A percentile compares a stretch with the other conserved stretches of the same genome.
phyloP scores from a whole-genome alignment of 805 yeast genomes.

The Wickerhamomyces mucosus region DNA sequence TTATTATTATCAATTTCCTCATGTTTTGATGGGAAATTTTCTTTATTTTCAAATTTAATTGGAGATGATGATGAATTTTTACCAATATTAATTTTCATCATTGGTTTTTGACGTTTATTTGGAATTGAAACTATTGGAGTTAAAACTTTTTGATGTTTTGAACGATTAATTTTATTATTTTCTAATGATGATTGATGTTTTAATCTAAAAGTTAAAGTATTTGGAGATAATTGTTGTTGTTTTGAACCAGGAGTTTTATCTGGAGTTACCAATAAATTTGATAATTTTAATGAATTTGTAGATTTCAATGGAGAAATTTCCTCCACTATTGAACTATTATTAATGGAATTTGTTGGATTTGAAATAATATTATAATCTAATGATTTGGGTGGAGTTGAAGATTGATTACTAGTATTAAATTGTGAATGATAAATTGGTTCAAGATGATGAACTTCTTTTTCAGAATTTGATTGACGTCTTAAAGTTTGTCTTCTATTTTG shows the following conservation, averaged over 20 bases:
- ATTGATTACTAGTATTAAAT: not conserved
- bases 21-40: conserved; percentile 6
- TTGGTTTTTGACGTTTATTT: conserved; percentile 12
- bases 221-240: conserved; percentile 6
- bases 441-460: conserved; percentile 20
- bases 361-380: not conserved
- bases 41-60: conserved; percentile 3
- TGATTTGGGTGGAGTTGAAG: conserved; percentile 5
- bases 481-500: conserved; percentile 88
- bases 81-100: conserved; percentile 13
- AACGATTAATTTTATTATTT: conserved; percentile 3
- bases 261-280: conserved; percentile 10
- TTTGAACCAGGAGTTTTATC: conserved; percentile 9
- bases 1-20: conserved; percentile 1
- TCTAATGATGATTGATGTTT: conserved; percentile 3
- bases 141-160: conserved; percentile 3
- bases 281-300: conserved; percentile 3
- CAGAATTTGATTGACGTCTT: conserved; percentile 37
- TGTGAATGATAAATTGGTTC: conserved; percentile 12
- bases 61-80: conserved; percentile 12
- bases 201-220: conserved; percentile 17
- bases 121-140: conserved; percentile 2
- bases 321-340: not conserved
- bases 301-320: not conserved
- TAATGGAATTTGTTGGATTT: not conserved